A percentile compares a stretch with the other conserved stretches of the same genome.
Evolutionary conservation across 495 filamentous ascomycete species (phyloP).

Genomic region (Aspergillus cristatus): DNA sequence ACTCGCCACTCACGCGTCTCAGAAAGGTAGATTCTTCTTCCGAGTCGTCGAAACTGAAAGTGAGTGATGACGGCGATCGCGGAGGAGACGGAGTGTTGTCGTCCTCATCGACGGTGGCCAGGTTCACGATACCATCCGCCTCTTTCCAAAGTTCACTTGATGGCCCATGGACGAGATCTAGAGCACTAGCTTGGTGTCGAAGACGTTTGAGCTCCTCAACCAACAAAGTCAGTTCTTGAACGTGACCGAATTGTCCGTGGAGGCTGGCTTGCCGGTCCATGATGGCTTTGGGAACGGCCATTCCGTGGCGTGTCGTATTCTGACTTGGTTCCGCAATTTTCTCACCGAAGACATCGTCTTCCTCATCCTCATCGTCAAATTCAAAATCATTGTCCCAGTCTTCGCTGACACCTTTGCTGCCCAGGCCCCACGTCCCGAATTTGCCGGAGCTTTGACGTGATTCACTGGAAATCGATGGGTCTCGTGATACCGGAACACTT

Average conservation of each 20-base stretch:
- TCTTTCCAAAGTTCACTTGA: constrained; percentile 68
- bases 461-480: constrained; percentile 42
- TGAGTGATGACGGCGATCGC: constrained; percentile 42
- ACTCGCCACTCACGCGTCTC: constrained; percentile 28
- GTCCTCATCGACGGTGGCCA: constrained; percentile 78
- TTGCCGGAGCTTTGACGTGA: constrained; percentile 58
- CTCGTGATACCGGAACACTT: constrained; percentile 83
- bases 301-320: constrained; percentile 41
- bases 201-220: constrained; percentile 74
- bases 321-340: constrained; percentile 7
- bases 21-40: constrained; percentile 45
- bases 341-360: constrained; percentile 17
- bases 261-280: constrained; percentile 77
- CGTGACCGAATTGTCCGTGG: constrained; percentile 77
- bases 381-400: constrained; percentile 84
- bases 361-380: constrained; percentile 48
- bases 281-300: constrained; percentile 75
- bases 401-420: constrained; percentile 72
- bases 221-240: constrained; percentile 72
- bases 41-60: constrained; percentile 49
- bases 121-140: constrained; percentile 77
- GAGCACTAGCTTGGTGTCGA: constrained; percentile 50
- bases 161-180: constrained; percentile 54
- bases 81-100: constrained; percentile 41
- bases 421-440: constrained; percentile 82